A percentile compares a stretch with the other conserved stretches of the same genome.
These are phyloP conservation scores for Rhizophagus clarus DNA, from an alignment of 192 early-diverging fungal genomes.

Conservation along the genomic window DNA sequence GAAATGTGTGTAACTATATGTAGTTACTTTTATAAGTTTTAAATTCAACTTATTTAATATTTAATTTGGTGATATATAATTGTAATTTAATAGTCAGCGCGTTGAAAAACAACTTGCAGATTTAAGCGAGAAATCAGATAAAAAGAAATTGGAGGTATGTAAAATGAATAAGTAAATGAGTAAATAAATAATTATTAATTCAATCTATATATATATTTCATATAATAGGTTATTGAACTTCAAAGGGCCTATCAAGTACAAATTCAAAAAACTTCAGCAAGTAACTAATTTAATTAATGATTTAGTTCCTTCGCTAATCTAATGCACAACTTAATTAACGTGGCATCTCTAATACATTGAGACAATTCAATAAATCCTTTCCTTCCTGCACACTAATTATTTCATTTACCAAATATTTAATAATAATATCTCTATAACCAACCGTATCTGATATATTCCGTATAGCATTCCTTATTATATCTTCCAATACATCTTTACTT, in stretches of 20 bases:
- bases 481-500: not conserved
- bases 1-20: conserved; percentile 73
- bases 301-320: too few relatives aligned
- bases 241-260: not conserved
- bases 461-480: not conserved
- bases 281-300: not conserved
- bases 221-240: conserved; percentile 3
- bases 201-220: not conserved
- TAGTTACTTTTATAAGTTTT: not conserved
- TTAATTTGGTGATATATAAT: not conserved
- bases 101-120: conserved; percentile 82
- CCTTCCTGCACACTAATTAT: not conserved
- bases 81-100: conserved; percentile 60
- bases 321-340: too few relatives aligned
- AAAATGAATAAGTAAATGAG: not conserved
- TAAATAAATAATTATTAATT: not conserved
- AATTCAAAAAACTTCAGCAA: not conserved
- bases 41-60: not conserved
- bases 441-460: not conserved
- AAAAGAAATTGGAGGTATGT: conserved; percentile 66
- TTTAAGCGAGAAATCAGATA: conserved; percentile 81
- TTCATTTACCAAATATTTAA: not conserved
- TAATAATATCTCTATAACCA: not conserved
- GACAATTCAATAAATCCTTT: not conserved
- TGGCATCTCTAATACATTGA: not conserved